Evolutionary conservation across 306 rosid species (phyloP).

Genomic region (Fragaria ananassa): DNA sequence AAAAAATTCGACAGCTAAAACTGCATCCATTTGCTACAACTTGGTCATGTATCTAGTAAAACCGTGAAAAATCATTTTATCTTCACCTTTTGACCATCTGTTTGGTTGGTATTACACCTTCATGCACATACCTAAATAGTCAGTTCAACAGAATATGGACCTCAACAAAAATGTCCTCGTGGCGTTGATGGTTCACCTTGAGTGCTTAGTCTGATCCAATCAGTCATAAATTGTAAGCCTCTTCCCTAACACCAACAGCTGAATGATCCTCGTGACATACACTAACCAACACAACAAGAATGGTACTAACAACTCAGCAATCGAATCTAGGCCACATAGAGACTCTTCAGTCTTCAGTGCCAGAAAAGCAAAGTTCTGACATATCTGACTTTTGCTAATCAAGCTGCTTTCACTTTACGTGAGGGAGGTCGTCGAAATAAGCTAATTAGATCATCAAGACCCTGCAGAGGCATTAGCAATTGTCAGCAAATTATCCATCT

Average conservation of each 20-base stretch:
- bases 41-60: neutral
- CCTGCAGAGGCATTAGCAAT: slow-evolving; percentile 43
- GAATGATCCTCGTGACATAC: slow-evolving; percentile 13
- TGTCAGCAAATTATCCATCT: neutral
- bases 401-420: slow-evolving; percentile 88
- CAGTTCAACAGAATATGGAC: neutral
- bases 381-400: slow-evolving; percentile 11
- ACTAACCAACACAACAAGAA: slow-evolving; percentile 14
- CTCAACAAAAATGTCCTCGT: slow-evolving; percentile 20
- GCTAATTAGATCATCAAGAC: slow-evolving; percentile 94
- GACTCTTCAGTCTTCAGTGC: slow-evolving; percentile 11
- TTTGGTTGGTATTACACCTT: neutral
- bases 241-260: slow-evolving; percentile 3
- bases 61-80: neutral
- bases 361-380: neutral
- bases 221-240: slow-evolving; percentile 6
- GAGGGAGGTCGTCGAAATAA: slow-evolving; percentile 94
- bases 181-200: slow-evolving; percentile 13
- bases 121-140: neutral
- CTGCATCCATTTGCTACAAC: neutral
- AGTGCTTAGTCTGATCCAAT: slow-evolving; percentile 6
- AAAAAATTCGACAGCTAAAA: neutral
- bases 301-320: slow-evolving; percentile 5
- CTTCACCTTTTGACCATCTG: neutral
- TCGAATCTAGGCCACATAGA: slow-evolving; percentile 26